Conservation (phyloP, 176 grass and related monocot species). For the Raddia distichophylla region DNA sequence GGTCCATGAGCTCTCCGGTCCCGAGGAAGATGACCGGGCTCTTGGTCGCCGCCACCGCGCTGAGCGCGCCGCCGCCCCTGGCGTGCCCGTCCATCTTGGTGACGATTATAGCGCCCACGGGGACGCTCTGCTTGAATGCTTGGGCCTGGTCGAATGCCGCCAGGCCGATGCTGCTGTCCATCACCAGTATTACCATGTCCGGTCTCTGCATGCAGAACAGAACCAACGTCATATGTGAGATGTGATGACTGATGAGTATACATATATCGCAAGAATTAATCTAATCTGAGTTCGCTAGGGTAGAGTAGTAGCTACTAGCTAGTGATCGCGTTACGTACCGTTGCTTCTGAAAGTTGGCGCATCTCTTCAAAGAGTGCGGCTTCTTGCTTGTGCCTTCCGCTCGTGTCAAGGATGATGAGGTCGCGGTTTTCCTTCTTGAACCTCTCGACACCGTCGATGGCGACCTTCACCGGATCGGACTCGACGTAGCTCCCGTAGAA, state of each 20-base stretch:
- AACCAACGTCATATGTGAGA: slow-evolving; percentile 15
- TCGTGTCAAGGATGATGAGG: slow-evolving; percentile 96
- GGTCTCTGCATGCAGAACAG: slow-evolving; percentile 68
- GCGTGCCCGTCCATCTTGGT: slow-evolving; percentile 98
- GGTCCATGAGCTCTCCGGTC: slow-evolving; percentile 88
- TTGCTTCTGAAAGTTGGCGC: slow-evolving; percentile 98
- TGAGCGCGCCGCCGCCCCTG: slow-evolving; percentile 87
- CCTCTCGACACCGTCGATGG: slow-evolving; percentile 91
- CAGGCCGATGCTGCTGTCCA: slow-evolving; percentile 98
- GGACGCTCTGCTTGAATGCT: slow-evolving; percentile 93
- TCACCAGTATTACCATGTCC: slow-evolving; percentile 94
- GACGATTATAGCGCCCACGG: slow-evolving; percentile 95
- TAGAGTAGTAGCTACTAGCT: too few species aligned
- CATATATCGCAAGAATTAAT: too few species aligned
- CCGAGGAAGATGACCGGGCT: slow-evolving; percentile 99
- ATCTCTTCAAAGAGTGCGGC: slow-evolving; percentile 96
- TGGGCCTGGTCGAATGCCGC: slow-evolving; percentile 98
- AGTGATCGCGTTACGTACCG: slow-evolving; percentile 35
- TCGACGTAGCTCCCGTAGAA: slow-evolving; percentile 98
- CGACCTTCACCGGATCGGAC: slow-evolving; percentile 95
- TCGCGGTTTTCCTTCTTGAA: slow-evolving; percentile 93
- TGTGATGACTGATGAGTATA: not conserved
- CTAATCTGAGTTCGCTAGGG: too few species aligned
- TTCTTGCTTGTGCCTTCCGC: slow-evolving; percentile 93
- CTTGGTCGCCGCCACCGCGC: slow-evolving; percentile 91